Conservation (phyloP, 441 rosid species). For the Populus tomentosa region DNA sequence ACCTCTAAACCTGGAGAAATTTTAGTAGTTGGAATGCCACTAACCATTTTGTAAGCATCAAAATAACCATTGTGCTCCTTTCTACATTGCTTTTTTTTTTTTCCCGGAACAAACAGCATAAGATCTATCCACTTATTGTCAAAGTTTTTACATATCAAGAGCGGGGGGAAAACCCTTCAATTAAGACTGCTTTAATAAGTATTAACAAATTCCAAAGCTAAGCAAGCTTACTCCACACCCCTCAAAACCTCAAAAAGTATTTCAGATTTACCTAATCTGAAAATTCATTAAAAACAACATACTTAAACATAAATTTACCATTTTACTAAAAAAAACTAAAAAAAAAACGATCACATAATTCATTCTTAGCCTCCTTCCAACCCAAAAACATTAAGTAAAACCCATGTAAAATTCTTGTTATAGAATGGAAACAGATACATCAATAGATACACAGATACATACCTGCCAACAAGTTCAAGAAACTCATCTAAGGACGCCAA, state of each 20-base stretch:
- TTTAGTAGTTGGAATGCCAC: background rate
- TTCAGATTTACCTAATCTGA: background rate
- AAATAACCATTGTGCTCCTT: background rate
- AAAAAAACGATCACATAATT: background rate
- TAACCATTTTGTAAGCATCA: background rate
- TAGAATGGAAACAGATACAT: background rate
- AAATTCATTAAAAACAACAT: background rate
- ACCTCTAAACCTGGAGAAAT: background rate
- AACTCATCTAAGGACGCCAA: conserved; percentile 68
- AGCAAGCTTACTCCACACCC: background rate
- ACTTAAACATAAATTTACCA: background rate
- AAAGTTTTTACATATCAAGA: background rate
- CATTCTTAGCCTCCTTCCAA: background rate
- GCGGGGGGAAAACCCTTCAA: background rate
- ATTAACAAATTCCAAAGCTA: background rate
- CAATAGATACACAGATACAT: conserved; percentile 24
- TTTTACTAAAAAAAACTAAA: background rate
- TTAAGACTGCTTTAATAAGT: background rate
- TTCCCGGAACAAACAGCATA: background rate
- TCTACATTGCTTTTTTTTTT: background rate
- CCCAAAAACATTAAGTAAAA: background rate
- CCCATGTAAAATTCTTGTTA: background rate
- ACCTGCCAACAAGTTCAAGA: conserved; percentile 71
- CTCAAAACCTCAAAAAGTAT: background rate
- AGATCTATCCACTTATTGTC: background rate